phyloP scores from a whole-genome alignment of 106 monocot species.

The Acorus calamus region DNA sequence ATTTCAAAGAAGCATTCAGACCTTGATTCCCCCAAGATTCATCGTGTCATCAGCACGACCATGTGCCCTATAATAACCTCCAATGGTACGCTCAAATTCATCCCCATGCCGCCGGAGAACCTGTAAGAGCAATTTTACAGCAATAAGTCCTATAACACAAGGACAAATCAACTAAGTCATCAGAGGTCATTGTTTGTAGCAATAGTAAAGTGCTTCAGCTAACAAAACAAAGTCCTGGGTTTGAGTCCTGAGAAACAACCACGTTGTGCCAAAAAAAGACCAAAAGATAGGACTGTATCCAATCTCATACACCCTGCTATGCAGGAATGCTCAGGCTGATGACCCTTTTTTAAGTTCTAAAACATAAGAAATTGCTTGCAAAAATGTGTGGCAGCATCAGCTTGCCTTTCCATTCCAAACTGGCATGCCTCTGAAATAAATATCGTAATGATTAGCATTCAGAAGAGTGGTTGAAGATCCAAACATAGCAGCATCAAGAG shows the following conservation, averaged over 20 bases:
- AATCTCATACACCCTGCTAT: no score
- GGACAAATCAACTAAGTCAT: background rate
- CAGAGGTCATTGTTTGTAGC: no score
- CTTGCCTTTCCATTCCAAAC: slow-evolving; percentile 62
- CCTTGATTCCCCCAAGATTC: slow-evolving; percentile 99
- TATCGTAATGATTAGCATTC: slow-evolving; percentile 74
- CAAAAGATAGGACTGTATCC: no score
- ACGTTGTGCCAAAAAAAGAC: no score
- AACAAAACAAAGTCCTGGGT: no score
- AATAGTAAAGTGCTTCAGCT: no score
- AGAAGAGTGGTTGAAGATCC: slow-evolving; percentile 71
- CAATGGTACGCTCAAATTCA: slow-evolving; percentile 66
- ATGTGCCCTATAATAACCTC: slow-evolving; percentile 83
- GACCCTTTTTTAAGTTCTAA: no score
- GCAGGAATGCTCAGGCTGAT: no score
- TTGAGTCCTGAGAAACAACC: no score
- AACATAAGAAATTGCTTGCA: no score
- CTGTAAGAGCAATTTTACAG: slow-evolving; percentile 23
- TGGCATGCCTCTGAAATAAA: slow-evolving; percentile 93
- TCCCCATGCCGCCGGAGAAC: slow-evolving; percentile 89
- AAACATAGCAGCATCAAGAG: slow-evolving; percentile 66
- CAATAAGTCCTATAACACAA: background rate
- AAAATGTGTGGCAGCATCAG: background rate
- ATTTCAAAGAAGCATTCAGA: background rate
- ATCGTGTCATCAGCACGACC: slow-evolving; percentile 98